Base-by-base conservation (phyloP, 805 yeast species). In the Cephaloascus fragrans region DNA sequence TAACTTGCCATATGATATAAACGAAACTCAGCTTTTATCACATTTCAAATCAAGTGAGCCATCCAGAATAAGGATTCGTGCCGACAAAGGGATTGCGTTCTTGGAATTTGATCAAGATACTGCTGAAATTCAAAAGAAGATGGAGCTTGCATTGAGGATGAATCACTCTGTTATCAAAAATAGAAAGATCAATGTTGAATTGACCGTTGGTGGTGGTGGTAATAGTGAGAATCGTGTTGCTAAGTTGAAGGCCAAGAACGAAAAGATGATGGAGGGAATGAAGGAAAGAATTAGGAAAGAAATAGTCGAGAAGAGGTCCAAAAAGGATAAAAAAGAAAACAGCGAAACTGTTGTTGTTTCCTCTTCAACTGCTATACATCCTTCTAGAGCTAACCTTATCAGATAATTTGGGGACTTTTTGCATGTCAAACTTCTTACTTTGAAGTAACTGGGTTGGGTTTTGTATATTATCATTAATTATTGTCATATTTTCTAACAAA, bases 191-290 rank as follows among this genome's bases (percentile, higher is more conserved):
- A 93, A 93, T 53, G 97, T 93, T 28, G 98, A 93, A 57, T 70
- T 93, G 50, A 93, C 97, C 2, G 98, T 87, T 37, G 98, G 98
- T 41, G 98, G 98, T 33, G 98, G 98, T 36, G 97, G 97, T 41
- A 90, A 90, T 56, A 79, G 94, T 8, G 64, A 71, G 42, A 69
- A 64, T 33, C 65, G 94, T 52, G 49, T 75, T 29, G 16, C 17
- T 15, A 93, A 93, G 60, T 70, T 93, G 49, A 75, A 77, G 52
- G 74, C 72, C 37, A 90, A 90, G 68, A 90, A 90, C 56, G 81
- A 75, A 35, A 80, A 80, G 51, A 62, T 89, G 49, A 72, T 71
- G 34, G 80, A 69, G 19, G 95, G 89, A 53, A 72, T 94, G 49
- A 71, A 64, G 42, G 73, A 68, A 32, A 73, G 80, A 50, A 68